Evolutionary conservation across 2,329 filamentous ascomycete species (phyloP).

Genomic region (Neophaeococcomyces aloes): DNA sequence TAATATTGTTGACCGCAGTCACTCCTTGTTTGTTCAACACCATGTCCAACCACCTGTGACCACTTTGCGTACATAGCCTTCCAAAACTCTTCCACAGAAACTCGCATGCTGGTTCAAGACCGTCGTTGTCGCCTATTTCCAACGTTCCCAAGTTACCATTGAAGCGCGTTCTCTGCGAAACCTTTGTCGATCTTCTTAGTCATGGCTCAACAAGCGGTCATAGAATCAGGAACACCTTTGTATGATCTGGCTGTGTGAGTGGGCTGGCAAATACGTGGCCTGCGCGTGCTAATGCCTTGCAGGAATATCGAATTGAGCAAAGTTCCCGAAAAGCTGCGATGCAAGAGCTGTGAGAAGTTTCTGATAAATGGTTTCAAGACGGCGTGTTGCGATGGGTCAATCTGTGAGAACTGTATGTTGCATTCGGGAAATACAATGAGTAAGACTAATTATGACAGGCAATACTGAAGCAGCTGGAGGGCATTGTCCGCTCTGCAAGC

Average conservation of each 20-base stretch:
- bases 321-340: conserved; percentile 92
- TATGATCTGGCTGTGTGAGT: conserved; percentile 23
- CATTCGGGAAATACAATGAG: conserved; percentile 4
- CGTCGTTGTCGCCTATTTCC: too few relatives aligned
- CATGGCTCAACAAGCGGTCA: conserved; percentile 3
- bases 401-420: conserved; percentile 73
- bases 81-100: too few relatives aligned
- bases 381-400: conserved; percentile 89
- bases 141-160: too few relatives aligned
- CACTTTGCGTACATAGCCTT: too few relatives aligned
- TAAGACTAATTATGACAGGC: conserved; percentile 11
- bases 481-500: conserved; percentile 85
- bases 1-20: conserved; percentile 6
- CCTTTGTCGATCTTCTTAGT: not conserved
- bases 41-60: not conserved
- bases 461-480: conserved; percentile 49
- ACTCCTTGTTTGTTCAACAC: conserved; percentile 1
- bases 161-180: too few relatives aligned
- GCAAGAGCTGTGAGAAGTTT: conserved; percentile 83
- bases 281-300: conserved; percentile 10
- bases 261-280: not conserved
- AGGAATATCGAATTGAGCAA: conserved; percentile 72
- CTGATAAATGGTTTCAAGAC: conserved; percentile 84
- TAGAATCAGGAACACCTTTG: conserved; percentile 10
- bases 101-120: too few relatives aligned